A percentile compares a stretch with the other conserved stretches of the same genome.
These are phyloP conservation scores for Vanderwaltozyma verrucispora DNA, from an alignment of 805 yeast genomes.

Conservation along the genomic window DNA sequence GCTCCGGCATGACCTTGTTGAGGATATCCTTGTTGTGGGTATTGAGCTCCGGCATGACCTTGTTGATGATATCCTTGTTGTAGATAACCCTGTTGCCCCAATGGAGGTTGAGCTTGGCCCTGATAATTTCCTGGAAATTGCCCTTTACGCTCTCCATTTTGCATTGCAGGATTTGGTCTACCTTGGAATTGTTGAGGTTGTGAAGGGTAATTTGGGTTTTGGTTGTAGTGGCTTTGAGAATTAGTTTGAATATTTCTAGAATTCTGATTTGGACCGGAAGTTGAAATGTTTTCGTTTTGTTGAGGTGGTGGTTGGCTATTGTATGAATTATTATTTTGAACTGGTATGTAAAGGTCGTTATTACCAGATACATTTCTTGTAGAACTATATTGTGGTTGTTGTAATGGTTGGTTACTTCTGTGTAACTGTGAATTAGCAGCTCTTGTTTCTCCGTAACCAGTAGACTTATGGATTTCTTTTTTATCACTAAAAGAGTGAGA, in stretches of 20 bases:
- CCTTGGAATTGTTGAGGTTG: background rate
- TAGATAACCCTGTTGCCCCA: background rate
- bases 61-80: background rate
- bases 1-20: background rate
- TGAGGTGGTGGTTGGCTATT: background rate
- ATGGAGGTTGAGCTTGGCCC: no score
- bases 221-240: background rate
- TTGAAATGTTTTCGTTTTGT: no score
- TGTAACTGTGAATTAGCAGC: no score
- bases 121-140: no score
- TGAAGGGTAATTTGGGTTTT: background rate
- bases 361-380: background rate
- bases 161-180: background rate
- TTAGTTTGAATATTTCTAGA: no score
- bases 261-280: background rate
- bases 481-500: background rate
- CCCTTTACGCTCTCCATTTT: no score
- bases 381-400: conserved; percentile 1
- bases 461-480: no score
- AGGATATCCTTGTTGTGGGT: background rate
- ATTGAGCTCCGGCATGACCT: background rate
- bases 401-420: conserved; percentile 1
- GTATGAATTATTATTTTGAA: no score
- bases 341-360: background rate
- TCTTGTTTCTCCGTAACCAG: no score